These are phyloP conservation scores for Neurospora sp. DNA, from an alignment of 495 filamentous ascomycete species.

Conservation along the genomic window DNA sequence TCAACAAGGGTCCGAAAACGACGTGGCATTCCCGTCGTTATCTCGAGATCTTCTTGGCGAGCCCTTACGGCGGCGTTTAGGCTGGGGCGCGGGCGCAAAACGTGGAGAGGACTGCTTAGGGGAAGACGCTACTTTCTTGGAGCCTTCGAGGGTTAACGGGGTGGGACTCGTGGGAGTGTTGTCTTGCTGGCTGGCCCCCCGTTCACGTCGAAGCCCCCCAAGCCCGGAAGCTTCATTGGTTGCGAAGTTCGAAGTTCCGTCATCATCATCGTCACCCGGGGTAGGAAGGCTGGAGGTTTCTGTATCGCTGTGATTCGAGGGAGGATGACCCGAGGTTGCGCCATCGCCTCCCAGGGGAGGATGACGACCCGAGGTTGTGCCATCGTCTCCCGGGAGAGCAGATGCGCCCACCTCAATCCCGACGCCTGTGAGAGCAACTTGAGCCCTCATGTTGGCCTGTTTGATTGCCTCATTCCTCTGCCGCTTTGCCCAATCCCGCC, in stretches of 20 bases:
- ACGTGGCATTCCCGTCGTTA: neutral
- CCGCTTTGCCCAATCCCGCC: neutral
- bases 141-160: neutral
- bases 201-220: neutral
- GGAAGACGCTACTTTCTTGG: neutral
- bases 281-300: neutral
- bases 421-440: neutral
- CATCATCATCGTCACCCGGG: neutral
- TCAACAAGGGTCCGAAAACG: neutral
- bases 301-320: neutral
- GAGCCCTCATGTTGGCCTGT: neutral
- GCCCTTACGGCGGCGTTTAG: neutral
- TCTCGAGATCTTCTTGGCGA: neutral
- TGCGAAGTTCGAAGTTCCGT: neutral
- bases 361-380: neutral
- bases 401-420: neutral
- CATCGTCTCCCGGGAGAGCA: neutral
- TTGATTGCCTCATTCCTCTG: neutral
- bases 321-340: neutral
- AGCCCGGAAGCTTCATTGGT: neutral
- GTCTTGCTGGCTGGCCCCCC: neutral
- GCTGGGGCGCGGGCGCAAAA: neutral
- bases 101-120: neutral
- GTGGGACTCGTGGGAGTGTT: neutral
- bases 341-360: neutral